Base-by-base conservation (phyloP, 2,329 filamentous ascomycete genomes). In the Botrytis squamosa region DNA sequence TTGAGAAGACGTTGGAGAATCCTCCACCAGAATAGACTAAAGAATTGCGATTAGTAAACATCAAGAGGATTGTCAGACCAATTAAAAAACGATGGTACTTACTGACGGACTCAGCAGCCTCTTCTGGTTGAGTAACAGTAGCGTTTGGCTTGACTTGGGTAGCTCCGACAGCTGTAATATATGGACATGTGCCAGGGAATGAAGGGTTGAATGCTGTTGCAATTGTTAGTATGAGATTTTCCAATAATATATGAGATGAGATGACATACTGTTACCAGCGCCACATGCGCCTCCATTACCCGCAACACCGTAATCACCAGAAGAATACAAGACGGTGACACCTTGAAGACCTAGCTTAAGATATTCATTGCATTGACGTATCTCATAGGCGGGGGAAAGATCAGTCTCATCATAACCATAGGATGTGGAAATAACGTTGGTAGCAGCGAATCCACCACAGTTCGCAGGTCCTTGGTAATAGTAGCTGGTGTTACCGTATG, bases 21-120 rank as follows among this genome's bases (percentile, higher is more conserved):
- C 95, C 92, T 74, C 90, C 84, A 22, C 91, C 90, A n/a, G 88
- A 91, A 84, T 94, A 94, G 80, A 97, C 88, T 83, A 96, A 9
- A 55, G 6, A 9, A 12, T 20, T 25, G 40, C 82, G 80, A 75
- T 86, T 85, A 1, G 84, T 80, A 18, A 78, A 78, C 42, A 70
- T 75, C 4, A 20, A 42, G 16, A 69, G 1, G 22, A 22, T 7
- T 42, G 73, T 74, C 10, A 71, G 72, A 10, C 9, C 14, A 46
- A 29, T 16, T 22, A 20, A 57, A 36, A 33, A 29, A 25, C 20
- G 8, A 36, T 16, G 9, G 25, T 44, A 72, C 70, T 67, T 59
- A 72, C 70, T 72, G 29, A 75, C 81, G 0, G 82, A 83, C 76
- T 86, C 83, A 74, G 85, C 85, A 18, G 85, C 85, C 63, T 82